Base-by-base conservation (phyloP, 305 asterid genomes). In the Rubia occidens region DNA sequence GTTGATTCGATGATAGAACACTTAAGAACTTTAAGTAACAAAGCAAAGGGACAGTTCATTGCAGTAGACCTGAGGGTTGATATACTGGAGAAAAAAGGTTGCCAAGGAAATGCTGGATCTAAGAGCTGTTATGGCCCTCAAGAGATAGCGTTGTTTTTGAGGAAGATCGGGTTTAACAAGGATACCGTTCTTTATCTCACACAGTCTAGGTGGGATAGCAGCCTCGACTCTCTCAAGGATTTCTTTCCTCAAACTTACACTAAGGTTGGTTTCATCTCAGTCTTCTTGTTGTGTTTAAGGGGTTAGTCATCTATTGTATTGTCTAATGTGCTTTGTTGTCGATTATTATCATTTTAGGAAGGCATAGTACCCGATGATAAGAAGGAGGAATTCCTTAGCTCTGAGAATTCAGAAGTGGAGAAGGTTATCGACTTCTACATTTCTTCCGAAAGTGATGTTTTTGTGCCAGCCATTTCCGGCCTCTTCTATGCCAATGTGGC, bases 401-500 rank as follows among this genome's bases (percentile, higher is more conserved):
- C 78, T 0, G 70, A 80, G 32, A 71, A 81, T 78, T 72, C 81
- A 17, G 81, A 87, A 74, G 74, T 59, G n/a, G 91, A 85, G 85
- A 86, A 81, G 85, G 97, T 86, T 45, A 91, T 94, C 6, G 96
- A 94, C 81, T 89, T 80, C 77, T 87, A 94, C 75, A 77, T 90
- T 40, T 86, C 89, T 74, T 85, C 97, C 6, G 87, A 89, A 82
- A 94, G 99, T 44, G 97, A 90, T 72, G 93, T 94, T 11, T 94
- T 85, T 18, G 87, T 94, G 44, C 98, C 98, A 26, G 98, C 98
- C 73, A 94, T 94, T 82, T 94, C 97, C 0, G 96, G 97, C 65
- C 80, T 94, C 68, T 90, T 94, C 72, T 90, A 90, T n/a, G 95
- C 96, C 71, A 91, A 91, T 69, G 99, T 89, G 69, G 99, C 97